phyloP scores from a whole-genome alignment of 768 basidiomycete genomes.

The Hortiboletus campestris region DNA sequence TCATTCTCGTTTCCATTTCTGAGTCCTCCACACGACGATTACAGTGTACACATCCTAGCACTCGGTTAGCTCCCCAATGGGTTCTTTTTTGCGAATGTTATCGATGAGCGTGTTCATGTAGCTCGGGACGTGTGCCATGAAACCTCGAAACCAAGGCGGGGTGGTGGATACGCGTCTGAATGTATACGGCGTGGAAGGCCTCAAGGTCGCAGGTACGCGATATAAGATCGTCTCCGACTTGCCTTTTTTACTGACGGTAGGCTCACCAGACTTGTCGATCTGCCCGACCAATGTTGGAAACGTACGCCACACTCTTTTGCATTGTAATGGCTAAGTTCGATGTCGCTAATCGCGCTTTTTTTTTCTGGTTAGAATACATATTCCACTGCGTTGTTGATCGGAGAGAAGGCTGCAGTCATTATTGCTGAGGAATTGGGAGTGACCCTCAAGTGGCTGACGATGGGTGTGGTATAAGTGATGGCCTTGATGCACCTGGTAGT shows the following conservation, averaged over 20 bases:
- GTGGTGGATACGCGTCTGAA: slow-evolving; percentile 62
- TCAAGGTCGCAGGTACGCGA: slow-evolving; percentile 58
- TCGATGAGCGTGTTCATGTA: slow-evolving; percentile 16
- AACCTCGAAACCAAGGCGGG: slow-evolving; percentile 53
- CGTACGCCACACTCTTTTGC: slow-evolving; percentile 1
- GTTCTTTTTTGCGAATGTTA: no score
- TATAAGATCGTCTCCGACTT: no score
- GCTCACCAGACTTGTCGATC: slow-evolving; percentile 37
- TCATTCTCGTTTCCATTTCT: neutral
- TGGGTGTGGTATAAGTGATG: no score
- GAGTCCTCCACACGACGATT: neutral
- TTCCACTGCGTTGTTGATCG: slow-evolving; percentile 44
- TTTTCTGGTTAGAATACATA: slow-evolving; percentile 36
- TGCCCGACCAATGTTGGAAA: slow-evolving; percentile 26
- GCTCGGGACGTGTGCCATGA: slow-evolving; percentile 72
- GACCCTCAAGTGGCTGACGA: no score
- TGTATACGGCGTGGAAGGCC: slow-evolving; percentile 56
- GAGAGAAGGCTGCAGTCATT: slow-evolving; percentile 61
- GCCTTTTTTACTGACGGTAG: neutral
- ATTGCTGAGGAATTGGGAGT: slow-evolving; percentile 49
- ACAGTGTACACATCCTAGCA: slow-evolving; percentile 14
- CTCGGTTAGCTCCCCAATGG: slow-evolving; percentile 5
- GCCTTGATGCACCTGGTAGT: no score
- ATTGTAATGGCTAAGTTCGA: no score
- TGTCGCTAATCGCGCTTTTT: neutral